Evolutionary conservation across 768 basidiomycete genomes (phyloP), one percentile per base, ranked within the genome.

Genomic region (Leucocoprinus sp.): DNA sequence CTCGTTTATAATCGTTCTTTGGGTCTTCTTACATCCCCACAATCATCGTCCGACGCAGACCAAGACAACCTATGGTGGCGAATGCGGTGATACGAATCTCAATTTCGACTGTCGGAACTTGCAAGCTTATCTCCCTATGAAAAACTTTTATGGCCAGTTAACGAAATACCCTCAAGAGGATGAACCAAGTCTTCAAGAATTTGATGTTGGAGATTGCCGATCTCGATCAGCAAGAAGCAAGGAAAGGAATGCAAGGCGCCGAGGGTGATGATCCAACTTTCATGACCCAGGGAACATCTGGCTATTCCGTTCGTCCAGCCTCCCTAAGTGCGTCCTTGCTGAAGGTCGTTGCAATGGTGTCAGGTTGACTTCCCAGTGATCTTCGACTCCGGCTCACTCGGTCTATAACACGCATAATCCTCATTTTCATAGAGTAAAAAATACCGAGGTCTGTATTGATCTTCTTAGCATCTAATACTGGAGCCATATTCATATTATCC

Each of bases 141-240:
- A 77, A 58, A 96, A 92, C 61, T 69, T 99, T 12, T 78, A 90
- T 58, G 68, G 68, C 15, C 92, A 96, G 58, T 75, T 99, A 3
- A 63, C 81, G 50, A 93, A 91, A 57, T 98, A 96, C 63, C 96
- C 96, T 0, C 93, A 98, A 62, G 96, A 99, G 70, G 83, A 93
- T 97, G 86, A 95, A 99, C 70, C 90, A 95, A 56, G 84, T 92
- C 0, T 67, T 98, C 54, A 93, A 93, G 64, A 93, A 97, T 57
- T 67, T 87, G 40, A 88, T 97, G 86, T 65, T 97, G 42, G 88
- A 91, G 54, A 59, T 86, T 35, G 90, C 88, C 0, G 89, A 93
- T 41, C 69, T 78, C 53, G 92, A 96, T 53, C 83, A 82, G 57
- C 71, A 74, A 48, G 74, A 72, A 6, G 82, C 79, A 3, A 60